These are phyloP conservation scores for Globisporangium heterothallicum DNA, from an alignment of 352 stramenopile genomes.

Conservation along the genomic window DNA sequence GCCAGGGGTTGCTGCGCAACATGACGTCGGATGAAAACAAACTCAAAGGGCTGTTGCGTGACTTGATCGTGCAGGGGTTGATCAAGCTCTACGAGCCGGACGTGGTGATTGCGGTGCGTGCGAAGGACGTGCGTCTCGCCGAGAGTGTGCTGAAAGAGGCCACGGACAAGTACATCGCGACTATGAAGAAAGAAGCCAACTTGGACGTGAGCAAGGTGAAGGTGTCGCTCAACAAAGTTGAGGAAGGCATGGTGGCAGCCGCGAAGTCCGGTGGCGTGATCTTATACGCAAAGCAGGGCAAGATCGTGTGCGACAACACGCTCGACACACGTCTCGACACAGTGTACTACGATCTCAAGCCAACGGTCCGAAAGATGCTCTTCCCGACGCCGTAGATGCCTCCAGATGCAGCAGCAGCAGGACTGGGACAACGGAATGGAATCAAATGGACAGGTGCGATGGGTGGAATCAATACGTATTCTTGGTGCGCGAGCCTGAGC, in stretches of 20 bases:
- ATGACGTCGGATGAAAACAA: slow-evolving; percentile 71
- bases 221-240: slow-evolving; percentile 87
- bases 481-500: background rate
- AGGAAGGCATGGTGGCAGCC: slow-evolving; percentile 79
- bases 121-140: slow-evolving; percentile 87
- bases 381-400: slow-evolving; percentile 49
- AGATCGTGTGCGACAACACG: slow-evolving; percentile 98
- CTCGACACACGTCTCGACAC: slow-evolving; percentile 87
- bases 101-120: slow-evolving; percentile 89
- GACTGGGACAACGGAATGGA: background rate
- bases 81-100: slow-evolving; percentile 98
- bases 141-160: slow-evolving; percentile 87
- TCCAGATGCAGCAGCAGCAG: background rate
- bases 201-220: slow-evolving; percentile 88
- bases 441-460: too few relatives aligned
- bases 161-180: slow-evolving; percentile 73
- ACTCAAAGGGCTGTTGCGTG: slow-evolving; percentile 93
- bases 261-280: slow-evolving; percentile 79
- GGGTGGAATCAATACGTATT: background rate
- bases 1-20: slow-evolving; percentile 44
- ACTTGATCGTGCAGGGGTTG: slow-evolving; percentile 96
- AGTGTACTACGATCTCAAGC: slow-evolving; percentile 83
- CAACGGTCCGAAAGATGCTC: slow-evolving; percentile 69
- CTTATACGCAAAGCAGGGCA: slow-evolving; percentile 88
- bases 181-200: slow-evolving; percentile 88